Evolutionary conservation across 2,329 filamentous ascomycete species (phyloP).

Genomic region (Teratosphaeria pseudoeucalypti): DNA sequence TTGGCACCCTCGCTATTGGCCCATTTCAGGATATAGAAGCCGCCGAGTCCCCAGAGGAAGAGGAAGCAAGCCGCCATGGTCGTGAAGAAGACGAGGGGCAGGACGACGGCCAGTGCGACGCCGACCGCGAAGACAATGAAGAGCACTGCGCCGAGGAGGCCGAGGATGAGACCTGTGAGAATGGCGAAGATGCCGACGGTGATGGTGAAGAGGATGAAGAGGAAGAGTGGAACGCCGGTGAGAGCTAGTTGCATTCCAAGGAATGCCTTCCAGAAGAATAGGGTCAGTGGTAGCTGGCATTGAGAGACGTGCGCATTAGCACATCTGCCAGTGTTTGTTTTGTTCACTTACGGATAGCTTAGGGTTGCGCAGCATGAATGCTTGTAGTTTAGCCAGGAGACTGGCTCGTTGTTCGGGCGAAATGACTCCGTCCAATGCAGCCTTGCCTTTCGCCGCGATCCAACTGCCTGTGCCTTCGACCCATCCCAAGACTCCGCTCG

Average conservation of each 20-base stretch:
- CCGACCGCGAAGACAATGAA: conserved; percentile 61
- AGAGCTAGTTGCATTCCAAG: conserved; percentile 54
- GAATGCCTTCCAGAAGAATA: conserved; percentile 47
- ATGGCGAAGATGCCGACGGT: conserved; percentile 54
- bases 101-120: conserved; percentile 55
- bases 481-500: conserved; percentile 18
- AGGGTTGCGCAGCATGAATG: conserved; percentile 55
- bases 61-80: conserved; percentile 51
- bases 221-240: conserved; percentile 54
- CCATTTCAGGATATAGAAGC: conserved; percentile 43
- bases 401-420: conserved; percentile 51
- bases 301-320: background rate
- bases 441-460: conserved; percentile 21
- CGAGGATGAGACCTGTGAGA: conserved; percentile 47
- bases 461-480: conserved; percentile 19
- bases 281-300: conserved; percentile 6
- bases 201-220: conserved; percentile 58
- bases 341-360: conserved; percentile 52
- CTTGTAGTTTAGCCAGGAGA: conserved; percentile 41
- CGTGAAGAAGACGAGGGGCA: conserved; percentile 59
- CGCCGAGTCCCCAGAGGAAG: conserved; percentile 57
- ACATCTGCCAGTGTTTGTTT: background rate
- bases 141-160: conserved; percentile 40
- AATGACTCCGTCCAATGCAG: conserved; percentile 42
- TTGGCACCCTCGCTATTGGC: conserved; percentile 15